Evolutionary conservation across 2,329 filamentous ascomycete genomes (phyloP), one percentile per base, ranked within the genome.

Genomic region (Aureobasidium sp.): DNA sequence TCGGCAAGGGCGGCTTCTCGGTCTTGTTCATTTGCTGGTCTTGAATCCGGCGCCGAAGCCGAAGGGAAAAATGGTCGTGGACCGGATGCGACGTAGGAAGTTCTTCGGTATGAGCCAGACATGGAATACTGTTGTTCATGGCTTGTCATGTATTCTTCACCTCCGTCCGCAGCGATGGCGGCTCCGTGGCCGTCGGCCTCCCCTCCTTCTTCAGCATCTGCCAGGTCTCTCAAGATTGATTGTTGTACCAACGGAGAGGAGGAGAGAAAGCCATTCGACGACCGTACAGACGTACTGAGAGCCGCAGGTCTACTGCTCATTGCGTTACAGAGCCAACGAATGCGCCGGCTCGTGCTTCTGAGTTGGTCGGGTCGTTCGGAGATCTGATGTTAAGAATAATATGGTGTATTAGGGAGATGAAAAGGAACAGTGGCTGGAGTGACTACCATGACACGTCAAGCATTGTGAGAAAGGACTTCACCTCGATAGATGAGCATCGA

Each of bases 71-170:
- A 83, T 3, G 88, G 87, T 60, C 90, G 81, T 1, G 85, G 82
- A 27, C 87, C 87, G 14, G 87, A 88, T 34, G 87, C 86, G 47
- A 94, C 86, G 70, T 87, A 88, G 67, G 86, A 89, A 0, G 91
- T 90, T 49, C 91, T 84, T 61, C 89, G 85, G 76, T 94, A 96
- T 36, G 84, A 84, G 39, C 83, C 81, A 20, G 80, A 79, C 76
- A 88, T 80, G 17, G 84, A 82, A 64, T 77, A 75, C 9, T 49
- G 45, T 20, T 60, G 57, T 17, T 60, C 57, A 29, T 49, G 45
- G 27, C 42, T 68, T 37, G 29, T 31, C 47, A 20, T 62, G 68
- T 58, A 29, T 20, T 51, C 60, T 36, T 55, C 39, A 37, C 39
- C 48, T 27, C 34, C 45, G 15, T 22, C 37, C 34, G 27, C 34